Conservation (phyloP, 192 early-diverging fungal genomes). For the Umbelopsis sp. region DNA sequence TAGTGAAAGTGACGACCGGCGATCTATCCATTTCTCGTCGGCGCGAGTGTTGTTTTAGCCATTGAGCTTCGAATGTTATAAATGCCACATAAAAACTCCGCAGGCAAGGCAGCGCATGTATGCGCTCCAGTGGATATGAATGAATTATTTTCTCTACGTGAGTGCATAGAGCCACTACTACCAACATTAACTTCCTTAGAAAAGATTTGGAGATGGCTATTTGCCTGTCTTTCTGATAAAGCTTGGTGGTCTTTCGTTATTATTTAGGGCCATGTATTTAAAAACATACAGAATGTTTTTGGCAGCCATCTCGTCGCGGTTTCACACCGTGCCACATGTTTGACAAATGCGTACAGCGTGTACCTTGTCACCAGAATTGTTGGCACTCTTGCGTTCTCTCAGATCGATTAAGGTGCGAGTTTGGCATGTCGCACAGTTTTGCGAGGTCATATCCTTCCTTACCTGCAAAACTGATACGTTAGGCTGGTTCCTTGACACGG, state of each 20-base stretch:
- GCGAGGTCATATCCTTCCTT: background rate
- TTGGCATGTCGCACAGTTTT: background rate
- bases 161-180: too few species aligned
- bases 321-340: too few species aligned
- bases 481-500: background rate
- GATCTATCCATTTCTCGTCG: too few species aligned
- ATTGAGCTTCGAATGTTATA: too few species aligned
- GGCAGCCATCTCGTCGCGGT: constrained; percentile 16
- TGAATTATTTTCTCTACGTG: too few species aligned
- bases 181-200: too few species aligned
- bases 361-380: background rate
- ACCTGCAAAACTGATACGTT: background rate
- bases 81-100: too few species aligned
- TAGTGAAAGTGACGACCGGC: too few species aligned
- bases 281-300: constrained; percentile 7
- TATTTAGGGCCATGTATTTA: constrained; percentile 6
- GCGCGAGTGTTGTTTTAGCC: too few species aligned
- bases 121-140: too few species aligned
- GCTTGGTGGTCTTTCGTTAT: constrained; percentile 7
- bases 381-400: background rate
- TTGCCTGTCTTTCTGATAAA: background rate
- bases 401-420: background rate
- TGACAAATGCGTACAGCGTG: constrained; percentile 14
- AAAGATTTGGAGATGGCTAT: too few species aligned
- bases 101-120: too few species aligned